A percentile compares a stretch with the other conserved stretches of the same genome.
These are phyloP conservation scores for Akanthomyces dipterigenus DNA, from an alignment of 2,329 filamentous ascomycete genomes.

Conservation along the genomic window DNA sequence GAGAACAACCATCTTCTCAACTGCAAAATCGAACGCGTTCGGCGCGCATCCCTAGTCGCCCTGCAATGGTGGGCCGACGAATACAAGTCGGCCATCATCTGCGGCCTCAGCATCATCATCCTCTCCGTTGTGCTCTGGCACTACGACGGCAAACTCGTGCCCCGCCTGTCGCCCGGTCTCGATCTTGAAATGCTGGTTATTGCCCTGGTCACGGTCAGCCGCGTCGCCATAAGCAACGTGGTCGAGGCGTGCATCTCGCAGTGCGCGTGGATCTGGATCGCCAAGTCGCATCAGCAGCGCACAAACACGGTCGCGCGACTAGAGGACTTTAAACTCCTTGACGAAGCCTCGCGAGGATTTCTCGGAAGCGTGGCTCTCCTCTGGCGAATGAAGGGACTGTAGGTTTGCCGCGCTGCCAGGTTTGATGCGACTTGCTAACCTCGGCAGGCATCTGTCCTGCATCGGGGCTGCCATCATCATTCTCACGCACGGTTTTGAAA, in stretches of 20 bases:
- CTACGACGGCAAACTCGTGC: slow-evolving; percentile 26
- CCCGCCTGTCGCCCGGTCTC: slow-evolving; percentile 22
- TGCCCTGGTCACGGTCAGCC: slow-evolving; percentile 30
- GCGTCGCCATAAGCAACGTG: slow-evolving; percentile 28
- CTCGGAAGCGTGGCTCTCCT: slow-evolving; percentile 28
- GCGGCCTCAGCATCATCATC: slow-evolving; percentile 20
- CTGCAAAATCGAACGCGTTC: slow-evolving; percentile 5
- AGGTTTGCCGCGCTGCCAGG: too few species aligned
- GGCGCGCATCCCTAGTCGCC: slow-evolving; percentile 17
- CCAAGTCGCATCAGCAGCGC: slow-evolving; percentile 25
- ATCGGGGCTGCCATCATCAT: slow-evolving; percentile 31
- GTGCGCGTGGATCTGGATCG: slow-evolving; percentile 34
- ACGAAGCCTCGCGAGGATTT: slow-evolving; percentile 30
- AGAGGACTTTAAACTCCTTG: slow-evolving; percentile 33
- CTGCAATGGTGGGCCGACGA: slow-evolving; percentile 32
- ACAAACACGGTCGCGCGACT: slow-evolving; percentile 26
- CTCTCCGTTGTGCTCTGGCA: slow-evolving; percentile 24
- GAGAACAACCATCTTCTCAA: slow-evolving; percentile 3
- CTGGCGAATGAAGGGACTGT: slow-evolving; percentile 30
- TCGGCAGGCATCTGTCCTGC: slow-evolving; percentile 28
- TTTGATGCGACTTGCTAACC: not conserved
- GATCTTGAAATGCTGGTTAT: slow-evolving; percentile 30
- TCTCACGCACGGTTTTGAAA: slow-evolving; percentile 31
- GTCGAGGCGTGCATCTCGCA: slow-evolving; percentile 31
- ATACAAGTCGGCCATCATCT: slow-evolving; percentile 26